Percentiles rank a stretch among this genome's conserved stretches.
phyloP scores from a whole-genome alignment of 2,329 filamentous ascomycete species.

The Arthrobotrys sinensis region DNA sequence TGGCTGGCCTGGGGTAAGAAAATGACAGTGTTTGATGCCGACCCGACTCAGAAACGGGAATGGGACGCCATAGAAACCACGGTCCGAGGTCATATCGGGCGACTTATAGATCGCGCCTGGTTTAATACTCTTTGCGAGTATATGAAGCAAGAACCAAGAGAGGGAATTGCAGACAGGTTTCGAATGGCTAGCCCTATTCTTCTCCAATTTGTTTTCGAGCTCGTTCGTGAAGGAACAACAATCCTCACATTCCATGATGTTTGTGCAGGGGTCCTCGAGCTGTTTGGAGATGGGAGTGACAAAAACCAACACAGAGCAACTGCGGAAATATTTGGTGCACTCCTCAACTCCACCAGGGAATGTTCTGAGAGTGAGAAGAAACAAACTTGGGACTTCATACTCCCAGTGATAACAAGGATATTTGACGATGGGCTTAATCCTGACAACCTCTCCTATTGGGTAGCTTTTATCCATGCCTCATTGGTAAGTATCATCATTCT shows the following conservation, averaged over 20 bases:
- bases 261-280: slow-evolving; percentile 80
- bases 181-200: slow-evolving; percentile 89
- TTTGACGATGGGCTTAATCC: slow-evolving; percentile 94
- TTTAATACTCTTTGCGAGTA: slow-evolving; percentile 89
- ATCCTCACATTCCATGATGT: slow-evolving; percentile 87
- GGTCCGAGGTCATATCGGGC: slow-evolving; percentile 84
- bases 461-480: slow-evolving; percentile 90
- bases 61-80: slow-evolving; percentile 86
- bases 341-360: slow-evolving; percentile 86
- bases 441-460: slow-evolving; percentile 95
- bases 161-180: slow-evolving; percentile 85
- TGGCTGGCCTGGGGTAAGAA: slow-evolving; percentile 96
- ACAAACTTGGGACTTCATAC: slow-evolving; percentile 88
- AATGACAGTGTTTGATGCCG: slow-evolving; percentile 83
- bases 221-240: slow-evolving; percentile 86
- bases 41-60: slow-evolving; percentile 76
- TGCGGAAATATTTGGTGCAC: slow-evolving; percentile 88
- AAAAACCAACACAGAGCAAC: slow-evolving; percentile 98
- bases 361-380: slow-evolving; percentile 77
- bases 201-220: slow-evolving; percentile 88
- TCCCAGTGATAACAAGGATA: slow-evolving; percentile 87
- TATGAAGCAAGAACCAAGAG: slow-evolving; percentile 94
- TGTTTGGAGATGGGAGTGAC: slow-evolving; percentile 93
- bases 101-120: slow-evolving; percentile 85
- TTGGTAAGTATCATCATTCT: slow-evolving; percentile 59